Evolutionary conservation across 2,329 filamentous ascomycete species (phyloP), one percentile per base, ranked within the genome.

Genomic region (Beauveria sp.): DNA sequence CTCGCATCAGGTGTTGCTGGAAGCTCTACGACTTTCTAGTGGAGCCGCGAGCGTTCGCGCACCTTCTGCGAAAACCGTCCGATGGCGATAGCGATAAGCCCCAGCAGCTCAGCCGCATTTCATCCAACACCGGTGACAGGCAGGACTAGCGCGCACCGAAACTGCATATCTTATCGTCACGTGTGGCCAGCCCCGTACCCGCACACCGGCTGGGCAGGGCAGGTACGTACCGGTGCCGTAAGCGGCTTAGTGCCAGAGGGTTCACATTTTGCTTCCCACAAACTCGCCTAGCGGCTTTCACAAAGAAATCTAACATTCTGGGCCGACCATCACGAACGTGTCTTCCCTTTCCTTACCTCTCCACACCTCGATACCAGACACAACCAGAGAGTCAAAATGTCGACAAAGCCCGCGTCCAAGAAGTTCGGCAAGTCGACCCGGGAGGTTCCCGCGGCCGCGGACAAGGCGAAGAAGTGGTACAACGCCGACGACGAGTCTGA

Each of bases 401-500:
- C 88, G 83, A 80, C 81, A 72, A 87, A 89, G 86, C 80, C 80
- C 73, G 82, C 85, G 81, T 90, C 88, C 76, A 96, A 96, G 91
- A 93, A 90, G 85, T 97, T 96, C 86, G 92, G 92, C 84, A 94
- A 94, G 87, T 91, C 91, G 82, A 90, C 91, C 83, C 88, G 93
- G 84, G 85, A 89, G 80, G 88, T 97, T 79, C 92, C 90, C 79
- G 86, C 90, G 80, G 79, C 84, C 80, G 84, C 84, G 76, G 87
- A 96, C 81, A 96, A 96, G 90, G 93, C 93, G 75, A 87, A 90
- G 85, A 97, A 97, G 85, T 99, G 93, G 91, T 99, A 99, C 84
- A 91, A 92, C 79, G 90, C 91, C 77, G 90, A 96, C 80, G 93
- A 97, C 80, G 90, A 93, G 76, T 77, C 85, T 77, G 82, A 89